phyloP scores from a whole-genome alignment of 371 early-diverging fungal species.

The Smittium mucronatum region DNA sequence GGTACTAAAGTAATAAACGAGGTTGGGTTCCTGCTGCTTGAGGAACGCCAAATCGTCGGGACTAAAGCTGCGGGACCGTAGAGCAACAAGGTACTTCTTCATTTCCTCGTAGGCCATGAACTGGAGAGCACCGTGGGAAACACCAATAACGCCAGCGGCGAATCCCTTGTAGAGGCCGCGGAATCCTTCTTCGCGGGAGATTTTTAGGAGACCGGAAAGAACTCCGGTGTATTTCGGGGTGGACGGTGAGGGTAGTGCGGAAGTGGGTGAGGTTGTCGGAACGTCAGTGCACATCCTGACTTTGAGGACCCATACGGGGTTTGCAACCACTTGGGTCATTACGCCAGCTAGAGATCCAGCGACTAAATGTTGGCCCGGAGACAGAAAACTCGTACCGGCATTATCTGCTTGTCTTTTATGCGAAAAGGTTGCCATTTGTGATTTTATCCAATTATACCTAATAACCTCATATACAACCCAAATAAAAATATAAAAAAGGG shows the following conservation, averaged over 20 bases:
- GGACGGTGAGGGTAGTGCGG: slow-evolving; percentile 19
- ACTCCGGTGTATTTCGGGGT: slow-evolving; percentile 58
- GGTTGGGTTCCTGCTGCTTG: slow-evolving; percentile 9
- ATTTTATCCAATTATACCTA: slow-evolving; percentile 36
- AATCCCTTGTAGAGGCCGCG: slow-evolving; percentile 80
- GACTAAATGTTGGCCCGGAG: slow-evolving; percentile 54
- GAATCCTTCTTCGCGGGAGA: slow-evolving; percentile 53
- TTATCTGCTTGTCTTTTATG: slow-evolving; percentile 36
- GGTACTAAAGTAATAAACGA: slow-evolving; percentile 11
- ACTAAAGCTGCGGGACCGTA: slow-evolving; percentile 87
- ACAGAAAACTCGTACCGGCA: slow-evolving; percentile 37
- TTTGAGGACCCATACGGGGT: slow-evolving; percentile 90
- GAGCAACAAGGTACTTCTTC: slow-evolving; percentile 62
- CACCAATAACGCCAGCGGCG: slow-evolving; percentile 77
- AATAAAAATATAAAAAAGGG: no score
- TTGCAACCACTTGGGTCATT: slow-evolving; percentile 60
- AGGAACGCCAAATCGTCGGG: slow-evolving; percentile 37
- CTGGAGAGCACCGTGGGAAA: slow-evolving; percentile 85
- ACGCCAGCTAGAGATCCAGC: slow-evolving; percentile 78
- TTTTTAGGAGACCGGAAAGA: slow-evolving; percentile 52
- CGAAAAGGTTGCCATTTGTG: slow-evolving; percentile 47
- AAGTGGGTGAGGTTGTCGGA: background rate
- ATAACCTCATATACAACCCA: background rate
- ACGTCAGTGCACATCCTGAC: slow-evolving; percentile 86
- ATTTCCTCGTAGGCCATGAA: slow-evolving; percentile 90